Percentiles rank a stretch among this genome's conserved stretches.
phyloP scores from a whole-genome alignment of 1,284 basidiomycete species.

The Rhodotorula glutinis region DNA sequence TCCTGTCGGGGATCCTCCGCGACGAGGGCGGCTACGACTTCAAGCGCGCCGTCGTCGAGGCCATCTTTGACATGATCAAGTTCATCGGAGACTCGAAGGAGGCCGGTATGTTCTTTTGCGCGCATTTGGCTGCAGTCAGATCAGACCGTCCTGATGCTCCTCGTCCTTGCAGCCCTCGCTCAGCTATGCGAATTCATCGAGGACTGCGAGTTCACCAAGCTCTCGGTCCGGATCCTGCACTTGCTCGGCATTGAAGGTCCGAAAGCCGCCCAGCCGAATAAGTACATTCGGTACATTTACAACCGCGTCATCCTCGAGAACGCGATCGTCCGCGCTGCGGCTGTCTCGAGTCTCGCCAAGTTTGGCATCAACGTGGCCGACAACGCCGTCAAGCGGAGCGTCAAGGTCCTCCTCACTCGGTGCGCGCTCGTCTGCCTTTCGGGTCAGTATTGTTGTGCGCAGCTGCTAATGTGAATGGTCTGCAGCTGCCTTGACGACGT shows the following conservation, averaged over 20 bases:
- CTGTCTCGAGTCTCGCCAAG: slow-evolving; percentile 90
- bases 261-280: slow-evolving; percentile 88
- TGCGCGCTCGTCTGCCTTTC: slow-evolving; percentile 45
- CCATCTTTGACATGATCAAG: slow-evolving; percentile 99
- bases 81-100: slow-evolving; percentile 94
- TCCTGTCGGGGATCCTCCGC: slow-evolving; percentile 87
- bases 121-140: not conserved
- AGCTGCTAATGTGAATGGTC: not conserved
- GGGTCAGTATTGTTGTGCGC: too few species aligned
- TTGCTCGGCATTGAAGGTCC: slow-evolving; percentile 94
- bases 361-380: slow-evolving; percentile 89
- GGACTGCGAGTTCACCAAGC: slow-evolving; percentile 99
- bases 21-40: slow-evolving; percentile 99
- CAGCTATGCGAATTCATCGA: slow-evolving; percentile 99
- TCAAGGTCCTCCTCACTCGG: slow-evolving; percentile 80
- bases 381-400: slow-evolving; percentile 72
- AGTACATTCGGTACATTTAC: slow-evolving; percentile 99
- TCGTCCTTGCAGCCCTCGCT: slow-evolving; percentile 67
- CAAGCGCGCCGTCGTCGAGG: slow-evolving; percentile 98
- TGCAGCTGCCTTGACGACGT: slow-evolving; percentile 92
- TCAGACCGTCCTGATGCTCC: not conserved
- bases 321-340: slow-evolving; percentile 94
- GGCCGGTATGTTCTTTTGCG: slow-evolving; percentile 51
- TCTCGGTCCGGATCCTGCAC: slow-evolving; percentile 94
- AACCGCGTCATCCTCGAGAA: slow-evolving; percentile 99